A percentile compares a stretch with the other conserved stretches of the same genome.
phyloP scores from a whole-genome alignment of 768 basidiomycete genomes.

The Suillus bovinus region DNA sequence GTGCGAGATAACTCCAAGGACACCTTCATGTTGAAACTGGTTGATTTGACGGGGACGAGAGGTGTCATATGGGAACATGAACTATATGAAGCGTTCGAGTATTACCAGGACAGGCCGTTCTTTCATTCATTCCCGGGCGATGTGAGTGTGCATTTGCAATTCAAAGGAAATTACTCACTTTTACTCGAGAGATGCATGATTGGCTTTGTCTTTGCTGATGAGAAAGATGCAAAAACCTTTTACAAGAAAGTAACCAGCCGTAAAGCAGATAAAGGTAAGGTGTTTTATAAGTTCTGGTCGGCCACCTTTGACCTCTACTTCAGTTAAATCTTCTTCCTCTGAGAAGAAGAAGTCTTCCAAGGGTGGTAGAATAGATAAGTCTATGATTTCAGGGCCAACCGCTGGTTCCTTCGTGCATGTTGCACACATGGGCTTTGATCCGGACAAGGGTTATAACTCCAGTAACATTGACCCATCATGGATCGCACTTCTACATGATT shows the following conservation, averaged over 20 bases:
- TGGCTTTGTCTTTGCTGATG: conserved; percentile 87
- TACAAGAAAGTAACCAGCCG: conserved; percentile 79
- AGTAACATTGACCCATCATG: conserved; percentile 90
- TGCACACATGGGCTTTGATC: conserved; percentile 94
- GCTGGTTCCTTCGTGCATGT: conserved; percentile 83
- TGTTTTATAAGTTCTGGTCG: not conserved
- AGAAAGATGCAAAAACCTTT: conserved; percentile 80
- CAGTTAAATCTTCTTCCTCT: conserved; percentile 46
- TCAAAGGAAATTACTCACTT: conserved; percentile 7
- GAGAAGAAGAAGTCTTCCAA: conserved; percentile 59
- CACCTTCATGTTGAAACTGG: conserved; percentile 67
- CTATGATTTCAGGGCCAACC: conserved; percentile 84
- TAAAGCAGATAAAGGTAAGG: conserved; percentile 61
- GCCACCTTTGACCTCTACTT: conserved; percentile 15
- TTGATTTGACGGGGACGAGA: conserved; percentile 81
- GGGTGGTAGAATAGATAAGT: conserved; percentile 87
- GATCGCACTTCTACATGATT: conserved; percentile 66
- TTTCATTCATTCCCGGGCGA: conserved; percentile 94
- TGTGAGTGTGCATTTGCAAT: conserved; percentile 52
- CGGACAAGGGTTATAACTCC: conserved; percentile 83
- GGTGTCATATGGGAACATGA: conserved; percentile 95
- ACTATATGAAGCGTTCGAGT: conserved; percentile 79
- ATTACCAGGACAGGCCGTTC: conserved; percentile 81
- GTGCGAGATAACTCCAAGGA: conserved; percentile 58
- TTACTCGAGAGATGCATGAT: conserved; percentile 78